Evolutionary conservation across 495 filamentous ascomycete genomes (phyloP).

Genomic region (Hypoxylon fragiforme): DNA sequence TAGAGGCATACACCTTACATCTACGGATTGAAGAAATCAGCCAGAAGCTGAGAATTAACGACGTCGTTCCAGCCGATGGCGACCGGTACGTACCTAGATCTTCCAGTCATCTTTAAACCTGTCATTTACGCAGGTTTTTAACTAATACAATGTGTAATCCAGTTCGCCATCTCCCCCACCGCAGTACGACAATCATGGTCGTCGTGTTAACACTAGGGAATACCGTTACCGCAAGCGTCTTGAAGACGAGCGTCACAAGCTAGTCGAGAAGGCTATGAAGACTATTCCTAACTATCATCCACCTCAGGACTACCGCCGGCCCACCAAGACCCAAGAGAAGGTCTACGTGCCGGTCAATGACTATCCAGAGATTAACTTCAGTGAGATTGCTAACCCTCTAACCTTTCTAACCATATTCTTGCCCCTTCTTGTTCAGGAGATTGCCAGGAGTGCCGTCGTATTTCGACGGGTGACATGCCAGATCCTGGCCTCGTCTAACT

Average conservation of each 20-base stretch:
- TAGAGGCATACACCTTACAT: conserved; percentile 94
- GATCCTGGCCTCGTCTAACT: conserved; percentile 44
- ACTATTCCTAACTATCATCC: conserved; percentile 98
- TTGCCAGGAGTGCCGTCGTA: conserved; percentile 38
- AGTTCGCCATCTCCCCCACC: conserved; percentile 95
- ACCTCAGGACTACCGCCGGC: conserved; percentile 94
- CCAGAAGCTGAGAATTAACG: conserved; percentile 97
- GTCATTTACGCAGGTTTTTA: no score
- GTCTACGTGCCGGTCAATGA: conserved; percentile 99
- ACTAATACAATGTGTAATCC: conserved; percentile 17
- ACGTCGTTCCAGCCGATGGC: conserved; percentile 93
- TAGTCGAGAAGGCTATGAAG: conserved; percentile 97
- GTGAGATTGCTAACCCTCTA: conserved; percentile 99
- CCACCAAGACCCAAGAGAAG: conserved; percentile 99
- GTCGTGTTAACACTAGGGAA: conserved; percentile 97
- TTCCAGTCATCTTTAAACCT: not conserved
- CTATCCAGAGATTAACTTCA: conserved; percentile 99
- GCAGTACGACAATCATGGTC: conserved; percentile 98
- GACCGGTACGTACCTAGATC: conserved; percentile 69
- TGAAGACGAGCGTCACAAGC: conserved; percentile 97
- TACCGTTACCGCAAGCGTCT: conserved; percentile 95
- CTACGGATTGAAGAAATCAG: conserved; percentile 98
- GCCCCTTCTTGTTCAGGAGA: conserved; percentile 46
- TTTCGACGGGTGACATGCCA: conserved; percentile 35
- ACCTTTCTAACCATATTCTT: conserved; percentile 69